A percentile compares a stretch with the other conserved stretches of the same genome.
phyloP scores from a whole-genome alignment of 2,329 filamentous ascomycete genomes.

The Xylariaceae sp. region DNA sequence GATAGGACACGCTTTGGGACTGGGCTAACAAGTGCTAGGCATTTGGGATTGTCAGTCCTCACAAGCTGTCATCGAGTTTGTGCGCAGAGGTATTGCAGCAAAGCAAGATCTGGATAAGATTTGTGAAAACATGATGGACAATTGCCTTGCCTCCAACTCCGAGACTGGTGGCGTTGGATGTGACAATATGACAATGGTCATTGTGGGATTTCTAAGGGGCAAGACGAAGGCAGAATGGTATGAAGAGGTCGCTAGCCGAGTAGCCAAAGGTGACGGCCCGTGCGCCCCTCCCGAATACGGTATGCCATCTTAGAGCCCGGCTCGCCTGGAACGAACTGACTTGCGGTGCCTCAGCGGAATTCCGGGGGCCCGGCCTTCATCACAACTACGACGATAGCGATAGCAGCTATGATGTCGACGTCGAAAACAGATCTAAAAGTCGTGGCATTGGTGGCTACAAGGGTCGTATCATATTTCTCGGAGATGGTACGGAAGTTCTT shows the following conservation, averaged over 20 bases:
- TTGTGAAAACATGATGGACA: conserved; percentile 99
- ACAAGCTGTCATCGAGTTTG: conserved; percentile 94
- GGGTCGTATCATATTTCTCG: conserved; percentile 88
- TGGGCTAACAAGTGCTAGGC: conserved; percentile 51
- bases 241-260: conserved; percentile 85
- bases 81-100: conserved; percentile 88
- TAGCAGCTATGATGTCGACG: conserved; percentile 69
- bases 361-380: conserved; percentile 75
- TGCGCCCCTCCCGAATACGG: conserved; percentile 99
- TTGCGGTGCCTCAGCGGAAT: conserved; percentile 59
- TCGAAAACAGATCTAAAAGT: conserved; percentile 56
- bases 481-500: conserved; percentile 88
- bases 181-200: conserved; percentile 98
- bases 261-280: conserved; percentile 93
- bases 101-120: conserved; percentile 94
- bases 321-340: conserved; percentile 31
- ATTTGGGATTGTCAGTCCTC: conserved; percentile 99
- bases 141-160: conserved; percentile 94
- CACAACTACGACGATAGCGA: conserved; percentile 78
- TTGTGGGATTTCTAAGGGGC: conserved; percentile 83
- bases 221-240: conserved; percentile 98
- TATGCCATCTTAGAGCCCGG: conserved; percentile 53
- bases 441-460: conserved; percentile 66
- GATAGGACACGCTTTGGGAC: neutral
- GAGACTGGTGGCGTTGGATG: conserved; percentile 97